Percentiles rank a stretch among this genome's conserved stretches.
Conservation (phyloP, 176 grass and related monocot species). For the Paspalum notatum region DNA sequence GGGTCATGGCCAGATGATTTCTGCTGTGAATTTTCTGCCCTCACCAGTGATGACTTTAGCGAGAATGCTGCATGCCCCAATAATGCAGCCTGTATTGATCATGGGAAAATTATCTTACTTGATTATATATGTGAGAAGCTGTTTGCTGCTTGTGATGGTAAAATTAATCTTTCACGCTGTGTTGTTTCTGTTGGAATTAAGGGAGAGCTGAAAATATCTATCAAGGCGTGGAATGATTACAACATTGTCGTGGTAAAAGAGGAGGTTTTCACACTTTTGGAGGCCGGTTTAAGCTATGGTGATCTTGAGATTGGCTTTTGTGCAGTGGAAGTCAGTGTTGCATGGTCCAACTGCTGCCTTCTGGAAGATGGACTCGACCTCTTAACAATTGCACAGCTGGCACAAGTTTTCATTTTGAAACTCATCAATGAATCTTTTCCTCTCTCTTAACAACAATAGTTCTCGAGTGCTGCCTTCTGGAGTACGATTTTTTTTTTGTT, state of each 20-base stretch:
- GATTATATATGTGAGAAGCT: not conserved
- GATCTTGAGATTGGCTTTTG: not conserved
- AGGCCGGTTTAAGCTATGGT: not conserved
- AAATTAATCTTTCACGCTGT: not conserved
- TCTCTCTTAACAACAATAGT: too few relatives aligned
- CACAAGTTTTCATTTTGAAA: too few relatives aligned
- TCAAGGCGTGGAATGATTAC: not conserved
- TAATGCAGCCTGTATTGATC: not conserved
- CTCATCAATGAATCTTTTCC: too few relatives aligned
- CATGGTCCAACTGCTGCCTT: too few relatives aligned
- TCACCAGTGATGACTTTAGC: not conserved
- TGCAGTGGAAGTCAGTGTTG: not conserved
- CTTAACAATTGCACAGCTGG: too few relatives aligned
- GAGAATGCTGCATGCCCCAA: not conserved
- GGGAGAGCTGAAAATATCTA: not conserved
- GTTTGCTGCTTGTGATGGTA: not conserved
- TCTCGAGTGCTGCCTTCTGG: too few relatives aligned
- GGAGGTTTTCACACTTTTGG: not conserved
- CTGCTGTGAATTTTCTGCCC: not conserved
- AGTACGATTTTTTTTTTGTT: too few relatives aligned
- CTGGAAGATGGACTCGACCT: too few relatives aligned
- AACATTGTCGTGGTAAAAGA: not conserved
- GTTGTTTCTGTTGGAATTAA: not conserved
- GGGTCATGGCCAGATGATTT: slow-evolving; percentile 32
- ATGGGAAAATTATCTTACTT: not conserved